Percentiles rank a stretch among this genome's conserved stretches.
These are phyloP conservation scores for Candida vartiovaarae DNA, from an alignment of 805 yeast genomes.

Conservation along the genomic window DNA sequence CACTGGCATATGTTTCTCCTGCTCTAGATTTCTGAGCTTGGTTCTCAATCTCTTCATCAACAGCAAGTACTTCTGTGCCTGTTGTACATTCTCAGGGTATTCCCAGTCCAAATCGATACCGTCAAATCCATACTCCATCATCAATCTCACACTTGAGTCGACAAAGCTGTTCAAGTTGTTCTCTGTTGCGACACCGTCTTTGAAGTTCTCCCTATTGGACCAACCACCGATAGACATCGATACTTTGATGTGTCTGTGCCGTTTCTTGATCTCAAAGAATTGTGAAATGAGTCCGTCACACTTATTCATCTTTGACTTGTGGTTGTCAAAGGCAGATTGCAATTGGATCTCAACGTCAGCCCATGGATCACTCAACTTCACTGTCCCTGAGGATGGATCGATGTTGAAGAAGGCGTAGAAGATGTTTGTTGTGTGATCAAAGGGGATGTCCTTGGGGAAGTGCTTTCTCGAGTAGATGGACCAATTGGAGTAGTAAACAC, in stretches of 20 bases:
- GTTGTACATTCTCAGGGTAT: constrained; percentile 48
- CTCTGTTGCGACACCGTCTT: constrained; percentile 34
- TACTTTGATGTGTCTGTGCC: constrained; percentile 39
- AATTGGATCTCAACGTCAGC: constrained; percentile 46
- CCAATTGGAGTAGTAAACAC: constrained; percentile 52
- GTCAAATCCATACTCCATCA: constrained; percentile 62
- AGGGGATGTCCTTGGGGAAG: constrained; percentile 56
- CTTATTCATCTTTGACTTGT: constrained; percentile 1
- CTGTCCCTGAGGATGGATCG: constrained; percentile 43
- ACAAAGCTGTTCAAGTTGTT: constrained; percentile 40
- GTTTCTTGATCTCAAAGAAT: constrained; percentile 38
- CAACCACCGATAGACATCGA: constrained; percentile 84
- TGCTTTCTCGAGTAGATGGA: constrained; percentile 53
- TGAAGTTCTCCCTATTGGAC: constrained; percentile 45
- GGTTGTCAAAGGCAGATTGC: constrained; percentile 2
- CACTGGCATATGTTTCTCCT: constrained; percentile 13
- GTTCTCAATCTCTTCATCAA: constrained; percentile 36
- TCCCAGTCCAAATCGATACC: constrained; percentile 97
- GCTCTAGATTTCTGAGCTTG: constrained; percentile 35
- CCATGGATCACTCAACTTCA: constrained; percentile 37
- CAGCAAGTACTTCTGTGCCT: constrained; percentile 37
- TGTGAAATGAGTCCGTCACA: constrained; percentile 42
- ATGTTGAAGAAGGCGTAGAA: constrained; percentile 73
- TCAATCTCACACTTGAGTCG: constrained; percentile 36
- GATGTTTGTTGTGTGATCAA: constrained; percentile 51